phyloP scores from a whole-genome alignment of 2,329 filamentous ascomycete species.

The Nemania diffusa region DNA sequence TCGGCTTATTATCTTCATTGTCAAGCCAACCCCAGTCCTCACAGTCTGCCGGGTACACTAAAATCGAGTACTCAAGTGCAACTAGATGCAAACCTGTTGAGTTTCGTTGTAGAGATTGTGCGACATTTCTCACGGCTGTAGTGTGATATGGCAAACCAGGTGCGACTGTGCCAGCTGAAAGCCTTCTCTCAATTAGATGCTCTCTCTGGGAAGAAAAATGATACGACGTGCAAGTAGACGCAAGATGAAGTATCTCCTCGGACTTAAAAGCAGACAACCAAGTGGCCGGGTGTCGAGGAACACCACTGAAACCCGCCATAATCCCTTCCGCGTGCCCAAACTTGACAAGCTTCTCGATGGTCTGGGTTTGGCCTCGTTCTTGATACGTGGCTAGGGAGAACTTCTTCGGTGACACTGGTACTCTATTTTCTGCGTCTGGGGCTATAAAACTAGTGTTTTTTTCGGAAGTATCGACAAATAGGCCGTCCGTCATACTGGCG shows the following conservation, averaged over 20 bases:
- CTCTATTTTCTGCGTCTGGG: constrained; percentile 4
- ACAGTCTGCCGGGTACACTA: constrained; percentile 45
- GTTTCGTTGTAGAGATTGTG: constrained; percentile 37
- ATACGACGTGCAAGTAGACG: constrained; percentile 40
- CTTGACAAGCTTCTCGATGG: constrained; percentile 40
- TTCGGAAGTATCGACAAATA: constrained; percentile 15
- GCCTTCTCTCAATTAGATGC: constrained; percentile 33
- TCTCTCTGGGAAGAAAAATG: constrained; percentile 39
- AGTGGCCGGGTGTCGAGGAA: constrained; percentile 39
- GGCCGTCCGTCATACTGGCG: constrained; percentile 38
- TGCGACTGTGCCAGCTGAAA: constrained; percentile 42
- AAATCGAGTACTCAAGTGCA: constrained; percentile 44
- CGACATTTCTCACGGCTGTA: constrained; percentile 39
- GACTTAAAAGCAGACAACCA: constrained; percentile 45
- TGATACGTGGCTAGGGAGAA: constrained; percentile 44
- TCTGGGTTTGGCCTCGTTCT: constrained; percentile 41
- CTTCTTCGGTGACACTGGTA: constrained; percentile 29
- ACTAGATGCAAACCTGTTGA: constrained; percentile 44
- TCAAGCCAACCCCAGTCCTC: constrained; percentile 41
- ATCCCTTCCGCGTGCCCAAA: constrained; percentile 44
- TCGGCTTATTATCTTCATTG: constrained; percentile 22
- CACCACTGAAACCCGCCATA: constrained; percentile 41
- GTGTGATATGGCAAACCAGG: constrained; percentile 30
- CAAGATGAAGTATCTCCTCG: constrained; percentile 41
- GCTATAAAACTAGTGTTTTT: neutral